Evolutionary conservation across 2,329 filamentous ascomycete species (phyloP), one percentile per base, ranked within the genome.

Genomic region (Colletotrichum godetiae): DNA sequence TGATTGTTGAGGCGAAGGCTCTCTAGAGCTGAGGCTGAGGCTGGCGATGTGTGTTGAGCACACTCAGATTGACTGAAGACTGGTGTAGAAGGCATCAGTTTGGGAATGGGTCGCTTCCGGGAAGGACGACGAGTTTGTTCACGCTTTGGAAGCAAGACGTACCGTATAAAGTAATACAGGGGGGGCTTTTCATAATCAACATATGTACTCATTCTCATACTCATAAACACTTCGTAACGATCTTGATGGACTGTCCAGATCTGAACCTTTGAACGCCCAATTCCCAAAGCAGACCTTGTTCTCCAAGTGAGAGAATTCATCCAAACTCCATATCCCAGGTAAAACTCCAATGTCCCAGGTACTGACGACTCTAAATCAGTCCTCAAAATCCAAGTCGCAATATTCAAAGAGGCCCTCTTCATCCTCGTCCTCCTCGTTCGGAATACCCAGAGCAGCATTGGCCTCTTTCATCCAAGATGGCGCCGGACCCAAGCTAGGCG

Each of bases 401-500:
- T 63, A 53, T 13, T 27, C 60, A 24, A 63, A 35, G 2, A 63
- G 27, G 1, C 37, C 37, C 35, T 31, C 37, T 2, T 22, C 15
- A n/a, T 61, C 35, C 10, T 46, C 59, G 15, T 53, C 46, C 11
- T 6, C 42, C 27, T 35, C 12, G 31, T 53, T 63, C n/a, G 29
- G 31, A 24, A 65, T 56, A 7, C 62, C 62, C 10, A 65, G 22
- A 19, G 35, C 52, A 12, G 37, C 66, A n/a, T 72, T 69, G n/a
- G 69, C 66, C 13, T 72, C 59, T 22, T 46, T 69, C 12, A 69
- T 42, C 65, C 65, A 69, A 37, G 27, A 42, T 15, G 52, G 58
- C 11, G 37, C 52, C 42, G 69, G 69, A 13, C 65, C 58, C 31
- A n/a, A 19, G 7, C 33, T 42, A 19, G 27, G 12, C 6, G 10